Evolutionary conservation across 2,329 filamentous ascomycete species (phyloP).

Genomic region (Emergomyces africanus): DNA sequence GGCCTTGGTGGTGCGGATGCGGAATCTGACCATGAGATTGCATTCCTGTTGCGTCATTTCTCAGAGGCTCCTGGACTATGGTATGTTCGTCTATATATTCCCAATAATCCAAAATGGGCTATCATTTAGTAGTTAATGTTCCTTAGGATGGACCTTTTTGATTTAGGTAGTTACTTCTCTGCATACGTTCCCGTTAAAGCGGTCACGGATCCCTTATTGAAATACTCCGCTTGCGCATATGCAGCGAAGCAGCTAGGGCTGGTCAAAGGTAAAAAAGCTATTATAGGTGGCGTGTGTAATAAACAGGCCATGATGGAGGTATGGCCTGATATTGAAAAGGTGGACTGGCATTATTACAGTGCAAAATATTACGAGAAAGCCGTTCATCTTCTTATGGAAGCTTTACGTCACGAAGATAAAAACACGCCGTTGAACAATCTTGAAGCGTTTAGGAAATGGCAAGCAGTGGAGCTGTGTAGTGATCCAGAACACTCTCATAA

Average conservation of each 20-base stretch:
- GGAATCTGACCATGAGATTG: slow-evolving; percentile 42
- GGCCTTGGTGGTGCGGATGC: slow-evolving; percentile 14
- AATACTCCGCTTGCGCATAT: slow-evolving; percentile 46
- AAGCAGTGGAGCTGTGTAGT: slow-evolving; percentile 21
- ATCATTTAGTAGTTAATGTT: background rate
- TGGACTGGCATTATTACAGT: slow-evolving; percentile 49
- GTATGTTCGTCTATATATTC: slow-evolving; percentile 20
- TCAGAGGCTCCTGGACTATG: slow-evolving; percentile 48
- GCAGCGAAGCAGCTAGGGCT: slow-evolving; percentile 49
- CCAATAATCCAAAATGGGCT: background rate
- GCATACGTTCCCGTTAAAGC: slow-evolving; percentile 48
- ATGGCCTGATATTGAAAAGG: slow-evolving; percentile 35
- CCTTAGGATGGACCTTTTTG: slow-evolving; percentile 33
- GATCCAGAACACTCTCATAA: slow-evolving; percentile 34
- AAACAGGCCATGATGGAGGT: slow-evolving; percentile 41
- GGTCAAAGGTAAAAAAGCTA: slow-evolving; percentile 40
- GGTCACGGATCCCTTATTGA: slow-evolving; percentile 34
- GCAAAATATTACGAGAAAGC: slow-evolving; percentile 52
- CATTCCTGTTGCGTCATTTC: slow-evolving; percentile 49
- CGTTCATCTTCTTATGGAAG: slow-evolving; percentile 43
- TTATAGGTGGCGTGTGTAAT: slow-evolving; percentile 34
- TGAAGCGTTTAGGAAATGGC: slow-evolving; percentile 25
- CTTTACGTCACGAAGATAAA: slow-evolving; percentile 26
- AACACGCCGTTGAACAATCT: slow-evolving; percentile 21
- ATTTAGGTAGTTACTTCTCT: slow-evolving; percentile 45